Base-by-base conservation (phyloP, 2,329 filamentous ascomycete genomes). In the Aspergillus amoenus region DNA sequence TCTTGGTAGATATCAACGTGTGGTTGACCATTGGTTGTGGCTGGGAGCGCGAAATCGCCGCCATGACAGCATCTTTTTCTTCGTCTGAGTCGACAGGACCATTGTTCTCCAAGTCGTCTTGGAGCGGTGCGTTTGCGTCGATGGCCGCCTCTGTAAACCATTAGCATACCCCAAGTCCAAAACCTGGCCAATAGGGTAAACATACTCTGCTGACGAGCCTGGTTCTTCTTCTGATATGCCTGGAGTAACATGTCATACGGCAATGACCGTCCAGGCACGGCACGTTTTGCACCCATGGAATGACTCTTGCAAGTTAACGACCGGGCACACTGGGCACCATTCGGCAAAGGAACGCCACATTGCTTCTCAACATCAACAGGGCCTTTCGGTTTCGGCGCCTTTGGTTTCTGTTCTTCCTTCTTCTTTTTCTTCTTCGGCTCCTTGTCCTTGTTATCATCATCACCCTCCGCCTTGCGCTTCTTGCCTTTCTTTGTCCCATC, bases 221-320 rank as follows among this genome's bases (percentile, higher is more conserved):
- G 94, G 68, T 99, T 99, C 81, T 97, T 97, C 82, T 97, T 97
- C 74, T 94, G 90, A 69, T 94, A 94, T 7, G 89, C 88, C 13
- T 89, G 87, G 39, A 97, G 82, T 40, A 97, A 79, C 88, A 96
- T 94, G 73, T 96, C 92, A 70, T 97, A 97, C 1, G 93, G 93
- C 58, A 96, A 77, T 44, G 90, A 94, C 60, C 93, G 83, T 1
- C 93, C 93, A 5, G 91, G 89, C 3, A 97, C 93, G 1, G 89
- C 89, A 65, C 93, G 84, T 76, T 97, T 97, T 5, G 93, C 89
- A 11, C 93, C 92, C 93, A 97, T 96, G n/a, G 84, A 88, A 64
- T 97, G 93, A 59, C 89, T 93, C 76, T 97, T 97, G 80, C 93
- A 97, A 0, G 93, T 97, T 57, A 97, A 77, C 3, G 91, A 95